Percentiles rank a stretch among this genome's conserved stretches.
Conservation (phyloP, 164 flowering plant genomes). For the Tinospora cordifolia region DNA sequence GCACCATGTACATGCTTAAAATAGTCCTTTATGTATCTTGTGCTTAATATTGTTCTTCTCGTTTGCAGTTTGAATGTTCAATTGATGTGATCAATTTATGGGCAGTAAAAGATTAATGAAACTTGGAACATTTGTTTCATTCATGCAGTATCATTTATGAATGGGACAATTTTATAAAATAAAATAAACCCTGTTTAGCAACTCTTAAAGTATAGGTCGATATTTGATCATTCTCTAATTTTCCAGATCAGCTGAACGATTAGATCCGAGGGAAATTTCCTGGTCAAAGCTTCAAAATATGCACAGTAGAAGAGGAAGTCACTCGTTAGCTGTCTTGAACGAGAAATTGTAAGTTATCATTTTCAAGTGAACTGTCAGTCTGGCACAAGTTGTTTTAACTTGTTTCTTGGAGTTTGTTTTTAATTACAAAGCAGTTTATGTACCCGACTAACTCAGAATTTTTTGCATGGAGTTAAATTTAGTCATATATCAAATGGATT, state of each 20-base stretch:
- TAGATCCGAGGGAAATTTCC: constrained; percentile 76
- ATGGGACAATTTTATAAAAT: not conserved
- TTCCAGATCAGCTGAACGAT: constrained; percentile 31
- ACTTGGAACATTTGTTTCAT: not conserved
- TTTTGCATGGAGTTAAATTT: too few species aligned
- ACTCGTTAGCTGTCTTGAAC: constrained; percentile 57
- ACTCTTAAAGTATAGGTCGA: not conserved
- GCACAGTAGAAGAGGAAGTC: constrained; percentile 62
- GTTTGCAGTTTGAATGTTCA: not conserved
- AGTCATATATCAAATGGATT: too few species aligned
- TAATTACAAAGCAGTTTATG: too few species aligned
- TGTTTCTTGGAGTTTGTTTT: too few species aligned
- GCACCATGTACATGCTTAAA: not conserved
- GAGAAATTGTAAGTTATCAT: constrained; percentile 61
- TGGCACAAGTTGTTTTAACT: too few species aligned
- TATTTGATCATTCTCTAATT: not conserved
- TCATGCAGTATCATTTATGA: not conserved
- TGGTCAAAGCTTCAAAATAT: constrained; percentile 62
- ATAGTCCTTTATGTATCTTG: too few species aligned
- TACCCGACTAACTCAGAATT: too few species aligned
- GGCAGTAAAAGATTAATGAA: not conserved
- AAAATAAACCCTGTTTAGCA: not conserved
- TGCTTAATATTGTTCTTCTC: not conserved
- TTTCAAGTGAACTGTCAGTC: too few species aligned
- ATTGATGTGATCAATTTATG: too few species aligned